Percentiles rank a stretch among this genome's conserved stretches.
Evolutionary conservation across 768 basidiomycete genomes (phyloP).

Genomic region (Amanita subjunquillea): DNA sequence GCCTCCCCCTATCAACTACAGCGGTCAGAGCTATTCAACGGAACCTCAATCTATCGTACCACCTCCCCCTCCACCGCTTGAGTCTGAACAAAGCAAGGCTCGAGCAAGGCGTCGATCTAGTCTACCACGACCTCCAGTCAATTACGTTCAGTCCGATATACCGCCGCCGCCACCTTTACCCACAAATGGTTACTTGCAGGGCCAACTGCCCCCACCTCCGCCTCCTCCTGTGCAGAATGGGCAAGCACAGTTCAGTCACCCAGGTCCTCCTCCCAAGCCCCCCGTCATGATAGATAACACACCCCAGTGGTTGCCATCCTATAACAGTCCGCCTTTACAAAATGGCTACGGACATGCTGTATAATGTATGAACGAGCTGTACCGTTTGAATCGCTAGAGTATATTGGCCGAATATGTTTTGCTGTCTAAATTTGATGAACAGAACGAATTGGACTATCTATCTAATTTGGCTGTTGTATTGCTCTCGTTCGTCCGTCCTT

Average conservation of each 20-base stretch:
- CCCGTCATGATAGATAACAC: conserved; percentile 22
- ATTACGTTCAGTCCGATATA: conserved; percentile 19
- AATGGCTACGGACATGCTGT: conserved; percentile 4
- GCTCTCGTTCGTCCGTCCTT: background rate
- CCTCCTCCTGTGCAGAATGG: conserved; percentile 26
- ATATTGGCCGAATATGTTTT: background rate
- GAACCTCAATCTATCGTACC: conserved; percentile 16
- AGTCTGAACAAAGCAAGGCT: conserved; percentile 11
- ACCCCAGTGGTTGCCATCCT: conserved; percentile 24
- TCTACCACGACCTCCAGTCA: conserved; percentile 40
- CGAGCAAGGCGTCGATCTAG: conserved; percentile 31
- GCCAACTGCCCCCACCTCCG: conserved; percentile 21
- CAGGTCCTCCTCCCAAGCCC: conserved; percentile 31
- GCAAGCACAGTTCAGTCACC: conserved; percentile 21
- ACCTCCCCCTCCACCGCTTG: conserved; percentile 18
- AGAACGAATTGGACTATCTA: background rate
- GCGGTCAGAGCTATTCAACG: conserved; percentile 7
- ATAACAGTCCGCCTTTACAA: conserved; percentile 3
- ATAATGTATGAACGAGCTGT: background rate
- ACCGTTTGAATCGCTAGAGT: background rate
- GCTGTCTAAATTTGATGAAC: background rate
- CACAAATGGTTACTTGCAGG: conserved; percentile 18
- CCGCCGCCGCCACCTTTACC: conserved; percentile 30
- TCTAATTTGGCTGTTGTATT: background rate
- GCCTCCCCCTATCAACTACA: conserved; percentile 10